These are phyloP conservation scores for Coriolopsis trogii DNA, from an alignment of 1,284 basidiomycete species.

Conservation along the genomic window DNA sequence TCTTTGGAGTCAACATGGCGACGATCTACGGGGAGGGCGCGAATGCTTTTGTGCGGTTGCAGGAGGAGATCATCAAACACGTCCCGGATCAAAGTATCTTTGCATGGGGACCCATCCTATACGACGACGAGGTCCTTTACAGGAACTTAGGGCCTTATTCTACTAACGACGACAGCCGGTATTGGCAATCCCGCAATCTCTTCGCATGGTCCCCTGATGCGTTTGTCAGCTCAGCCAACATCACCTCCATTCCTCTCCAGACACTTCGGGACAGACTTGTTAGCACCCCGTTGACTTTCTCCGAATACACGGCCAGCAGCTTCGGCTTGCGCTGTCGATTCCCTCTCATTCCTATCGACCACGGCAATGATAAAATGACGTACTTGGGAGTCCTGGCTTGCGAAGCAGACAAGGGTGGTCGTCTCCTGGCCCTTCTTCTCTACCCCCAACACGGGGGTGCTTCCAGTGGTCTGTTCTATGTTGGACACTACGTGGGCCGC, in stretches of 20 bases:
- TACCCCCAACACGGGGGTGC: constrained; percentile 11
- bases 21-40: constrained; percentile 22
- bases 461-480: constrained; percentile 14
- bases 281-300: constrained; percentile 9
- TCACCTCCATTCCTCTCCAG: constrained; percentile 13
- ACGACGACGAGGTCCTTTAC: constrained; percentile 14
- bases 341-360: constrained; percentile 14
- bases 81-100: constrained; percentile 23
- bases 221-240: constrained; percentile 13
- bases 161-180: constrained; percentile 18
- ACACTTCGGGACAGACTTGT: constrained; percentile 6
- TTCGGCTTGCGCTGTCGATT: constrained; percentile 16
- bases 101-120: constrained; percentile 18
- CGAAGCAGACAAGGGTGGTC: constrained; percentile 11
- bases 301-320: constrained; percentile 17
- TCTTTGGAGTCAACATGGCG: constrained; percentile 24
- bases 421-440: constrained; percentile 15
- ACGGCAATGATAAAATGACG: constrained; percentile 11
- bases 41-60: constrained; percentile 19
- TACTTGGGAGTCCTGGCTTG: constrained; percentile 18
- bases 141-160: constrained; percentile 6
- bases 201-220: constrained; percentile 24
- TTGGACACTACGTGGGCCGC: constrained; percentile 21
- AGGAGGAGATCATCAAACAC: constrained; percentile 23
- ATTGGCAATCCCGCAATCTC: constrained; percentile 21